Percentiles rank a stretch among this genome's conserved stretches.
Conservation (phyloP, 2,329 filamentous ascomycete genomes). For the Ophiostoma sp. region DNA sequence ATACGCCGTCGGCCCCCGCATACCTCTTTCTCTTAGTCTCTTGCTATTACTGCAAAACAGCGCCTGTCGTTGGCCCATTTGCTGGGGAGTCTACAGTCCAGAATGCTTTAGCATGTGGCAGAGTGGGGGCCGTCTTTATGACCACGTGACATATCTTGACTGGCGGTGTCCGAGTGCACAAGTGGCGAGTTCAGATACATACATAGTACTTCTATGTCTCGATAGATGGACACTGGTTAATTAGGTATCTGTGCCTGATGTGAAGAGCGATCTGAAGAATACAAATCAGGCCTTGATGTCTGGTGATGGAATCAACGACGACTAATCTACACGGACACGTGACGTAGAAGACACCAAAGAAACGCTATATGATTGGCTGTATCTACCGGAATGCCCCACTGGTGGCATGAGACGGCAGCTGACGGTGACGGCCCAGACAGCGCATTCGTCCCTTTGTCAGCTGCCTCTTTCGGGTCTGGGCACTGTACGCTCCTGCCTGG, state of each 20-base stretch:
- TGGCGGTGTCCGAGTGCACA: not conserved
- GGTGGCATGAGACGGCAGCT: not conserved
- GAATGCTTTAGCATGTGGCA: conserved; percentile 6
- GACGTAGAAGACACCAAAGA: not conserved
- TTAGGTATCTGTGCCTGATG: no score
- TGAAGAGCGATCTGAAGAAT: no score
- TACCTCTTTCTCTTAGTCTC: not conserved
- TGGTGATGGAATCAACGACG: not conserved
- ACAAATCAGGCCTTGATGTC: no score
- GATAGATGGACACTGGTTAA: no score
- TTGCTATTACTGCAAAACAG: not conserved
- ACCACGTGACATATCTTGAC: not conserved
- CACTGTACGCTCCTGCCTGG: not conserved
- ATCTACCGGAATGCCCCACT: not conserved
- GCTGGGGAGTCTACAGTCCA: not conserved
- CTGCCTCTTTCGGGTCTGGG: conserved; percentile 15
- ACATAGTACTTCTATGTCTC: no score
- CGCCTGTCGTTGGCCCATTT: not conserved
- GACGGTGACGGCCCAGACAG: not conserved
- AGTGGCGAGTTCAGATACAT: no score
- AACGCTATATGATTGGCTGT: not conserved
- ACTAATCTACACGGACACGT: not conserved
- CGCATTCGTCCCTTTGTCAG: conserved; percentile 7
- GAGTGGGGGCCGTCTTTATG: not conserved
- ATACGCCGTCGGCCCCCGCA: conserved; percentile 13